These are phyloP conservation scores for Torrubiella hemipterigena DNA, from an alignment of 2,329 filamentous ascomycete genomes.

Conservation along the genomic window DNA sequence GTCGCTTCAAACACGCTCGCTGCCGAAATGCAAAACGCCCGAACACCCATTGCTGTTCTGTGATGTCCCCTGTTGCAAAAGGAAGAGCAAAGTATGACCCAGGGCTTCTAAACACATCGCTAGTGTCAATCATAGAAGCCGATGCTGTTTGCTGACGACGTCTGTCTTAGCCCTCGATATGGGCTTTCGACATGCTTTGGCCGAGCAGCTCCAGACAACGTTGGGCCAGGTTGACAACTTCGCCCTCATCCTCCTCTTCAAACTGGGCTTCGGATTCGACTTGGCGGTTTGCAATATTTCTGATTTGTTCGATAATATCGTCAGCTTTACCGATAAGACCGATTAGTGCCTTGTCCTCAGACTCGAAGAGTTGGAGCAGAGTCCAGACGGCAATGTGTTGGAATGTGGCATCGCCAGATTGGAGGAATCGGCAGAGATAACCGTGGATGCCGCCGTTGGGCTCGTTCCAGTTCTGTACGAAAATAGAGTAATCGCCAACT, in stretches of 20 bases:
- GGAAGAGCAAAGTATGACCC: no score
- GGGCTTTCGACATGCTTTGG: constrained; percentile 61
- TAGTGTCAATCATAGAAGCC: constrained; percentile 4
- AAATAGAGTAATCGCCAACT: constrained; percentile 96
- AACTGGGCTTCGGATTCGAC: constrained; percentile 79
- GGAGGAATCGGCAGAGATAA: constrained; percentile 84
- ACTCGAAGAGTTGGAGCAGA: constrained; percentile 86
- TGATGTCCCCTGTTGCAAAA: not conserved
- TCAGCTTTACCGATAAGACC: constrained; percentile 80
- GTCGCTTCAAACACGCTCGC: no score
- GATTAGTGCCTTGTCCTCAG: constrained; percentile 82
- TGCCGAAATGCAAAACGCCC: not conserved
- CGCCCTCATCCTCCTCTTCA: constrained; percentile 81
- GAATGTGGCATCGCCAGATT: constrained; percentile 91
- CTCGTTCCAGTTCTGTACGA: constrained; percentile 86
- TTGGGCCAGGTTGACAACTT: constrained; percentile 83
- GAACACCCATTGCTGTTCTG: not conserved
- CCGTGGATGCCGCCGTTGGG: constrained; percentile 92
- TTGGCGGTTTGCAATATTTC: constrained; percentile 78
- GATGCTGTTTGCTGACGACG: not conserved
- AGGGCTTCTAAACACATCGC: no score
- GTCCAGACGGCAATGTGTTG: constrained; percentile 99
- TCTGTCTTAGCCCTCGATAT: constrained; percentile 59
- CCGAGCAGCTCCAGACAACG: constrained; percentile 80
- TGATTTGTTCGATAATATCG: constrained; percentile 86